These are phyloP conservation scores for Pugionium cornutum DNA, from an alignment of 345 rosid species.

Conservation along the genomic window DNA sequence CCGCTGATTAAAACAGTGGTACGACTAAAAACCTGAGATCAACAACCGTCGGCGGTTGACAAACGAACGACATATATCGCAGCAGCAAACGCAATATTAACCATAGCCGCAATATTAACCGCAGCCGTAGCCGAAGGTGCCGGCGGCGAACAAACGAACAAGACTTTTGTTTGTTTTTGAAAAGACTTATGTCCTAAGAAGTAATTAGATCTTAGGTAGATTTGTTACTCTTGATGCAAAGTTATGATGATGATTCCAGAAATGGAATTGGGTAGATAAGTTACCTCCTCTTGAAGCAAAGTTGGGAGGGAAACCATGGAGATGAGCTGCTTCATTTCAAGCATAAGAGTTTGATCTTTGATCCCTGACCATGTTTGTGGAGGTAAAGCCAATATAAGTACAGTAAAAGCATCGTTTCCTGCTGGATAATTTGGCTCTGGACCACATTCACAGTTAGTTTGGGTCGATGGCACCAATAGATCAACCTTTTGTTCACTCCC, in stretches of 20 bases:
- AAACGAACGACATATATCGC: no score
- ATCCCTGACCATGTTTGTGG: conserved; percentile 75
- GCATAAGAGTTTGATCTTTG: conserved; percentile 56
- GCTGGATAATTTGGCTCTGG: conserved; percentile 51
- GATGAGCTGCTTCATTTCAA: conserved; percentile 56
- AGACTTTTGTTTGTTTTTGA: no score
- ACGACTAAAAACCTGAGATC: no score
- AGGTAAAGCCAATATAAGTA: conserved; percentile 76
- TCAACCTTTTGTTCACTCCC: conserved; percentile 56
- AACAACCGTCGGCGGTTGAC: no score
- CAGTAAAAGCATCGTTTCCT: conserved; percentile 66
- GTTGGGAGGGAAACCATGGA: conserved; percentile 60
- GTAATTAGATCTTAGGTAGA: no score
- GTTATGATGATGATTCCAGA: neutral
- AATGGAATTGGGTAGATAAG: neutral
- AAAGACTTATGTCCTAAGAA: no score
- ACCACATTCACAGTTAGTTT: conserved; percentile 46
- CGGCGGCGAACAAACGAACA: no score
- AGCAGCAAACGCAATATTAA: no score
- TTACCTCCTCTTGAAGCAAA: conserved; percentile 94
- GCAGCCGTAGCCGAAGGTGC: no score
- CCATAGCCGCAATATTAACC: no score
- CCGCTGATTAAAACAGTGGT: no score
- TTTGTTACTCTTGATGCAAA: no score
- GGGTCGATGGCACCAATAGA: conserved; percentile 37